Conservation (phyloP, 2,329 filamentous ascomycete genomes). For the Microdochium trichocladiopsis region DNA sequence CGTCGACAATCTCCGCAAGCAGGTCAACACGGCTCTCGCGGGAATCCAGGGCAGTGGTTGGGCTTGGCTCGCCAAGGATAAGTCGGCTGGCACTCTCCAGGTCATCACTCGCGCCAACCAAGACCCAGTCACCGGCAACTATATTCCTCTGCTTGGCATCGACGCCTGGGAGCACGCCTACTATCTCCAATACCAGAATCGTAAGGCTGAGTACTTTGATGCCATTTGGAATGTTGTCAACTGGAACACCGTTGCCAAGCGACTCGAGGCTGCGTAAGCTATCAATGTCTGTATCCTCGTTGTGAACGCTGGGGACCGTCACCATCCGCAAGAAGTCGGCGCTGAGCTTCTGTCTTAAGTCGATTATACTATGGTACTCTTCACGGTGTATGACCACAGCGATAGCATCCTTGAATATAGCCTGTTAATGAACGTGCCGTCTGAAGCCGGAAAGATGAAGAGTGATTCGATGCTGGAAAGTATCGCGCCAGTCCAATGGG, state of each 20-base stretch:
- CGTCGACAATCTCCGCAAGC: conserved; percentile 41
- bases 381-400: too few relatives aligned
- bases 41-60: conserved; percentile 60
- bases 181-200: conserved; percentile 65
- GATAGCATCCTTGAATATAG: too few relatives aligned
- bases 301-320: too few relatives aligned
- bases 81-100: conserved; percentile 39
- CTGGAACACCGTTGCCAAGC: conserved; percentile 38
- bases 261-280: conserved; percentile 17
- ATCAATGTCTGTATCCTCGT: too few relatives aligned
- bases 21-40: conserved; percentile 46
- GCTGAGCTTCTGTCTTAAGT: too few relatives aligned
- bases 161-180: conserved; percentile 61
- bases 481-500: too few relatives aligned
- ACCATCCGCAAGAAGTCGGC: too few relatives aligned
- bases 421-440: too few relatives aligned
- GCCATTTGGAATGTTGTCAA: conserved; percentile 77
- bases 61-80: conserved; percentile 57
- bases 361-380: too few relatives aligned
- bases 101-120: conserved; percentile 60
- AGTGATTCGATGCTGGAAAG: too few relatives aligned
- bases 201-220: conserved; percentile 75
- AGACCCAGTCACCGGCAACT: conserved; percentile 45
- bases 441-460: too few relatives aligned
- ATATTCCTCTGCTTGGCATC: conserved; percentile 48